Evolutionary conservation across 768 basidiomycete genomes (phyloP), one percentile per base, ranked within the genome.

Genomic region (Amyloporia xantha): DNA sequence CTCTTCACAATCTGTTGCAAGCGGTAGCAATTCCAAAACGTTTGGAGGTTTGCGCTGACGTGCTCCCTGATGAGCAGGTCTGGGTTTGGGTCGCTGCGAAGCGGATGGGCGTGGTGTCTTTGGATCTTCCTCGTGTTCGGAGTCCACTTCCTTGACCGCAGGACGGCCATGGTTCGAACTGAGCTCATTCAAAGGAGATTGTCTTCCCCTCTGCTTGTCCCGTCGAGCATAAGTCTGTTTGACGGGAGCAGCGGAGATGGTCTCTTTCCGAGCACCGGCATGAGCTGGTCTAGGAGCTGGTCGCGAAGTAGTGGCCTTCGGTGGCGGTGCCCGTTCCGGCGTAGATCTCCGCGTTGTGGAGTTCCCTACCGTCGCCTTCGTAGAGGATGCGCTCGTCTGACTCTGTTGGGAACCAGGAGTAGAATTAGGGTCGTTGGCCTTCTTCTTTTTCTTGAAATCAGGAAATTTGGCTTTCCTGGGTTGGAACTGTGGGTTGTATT

Each of bases 401-500:
- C 36, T 47, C 27, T 7, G 21, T 17, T 38, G 46, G 20, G 46
- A 17, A 11, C 24, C 44, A 36, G 41, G 26, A 23, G 17, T 24
- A 6, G 41, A 19, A 2, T 27, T 30, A 27, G 19, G 42, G n/a
- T 9, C 20, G 9, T 15, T 12, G 12, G 10, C 15, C 21, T 27
- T 54, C 54, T 55, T 58, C 19, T 53, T 51, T 49, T 57, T 58
- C 50, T 47, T 59, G 47, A 59, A 51, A 35, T 55, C 48, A 4
- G 50, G 44, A 6, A 49, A 39, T n/a, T n/a, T n/a, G 20, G 23
- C 24, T 21, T 46, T 47, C 15, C 50, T 19, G 4, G 61, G 52
- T 35, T 30, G 28, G 42, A 53, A 57, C 11, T 42, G 33, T 9
- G 50, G 37, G 17, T 52, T 40, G 7, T 40, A 51, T 12, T 50